These are phyloP conservation scores for Beta macrorhiza DNA, from an alignment of 179 eudicot genomes.

Conservation along the genomic window DNA sequence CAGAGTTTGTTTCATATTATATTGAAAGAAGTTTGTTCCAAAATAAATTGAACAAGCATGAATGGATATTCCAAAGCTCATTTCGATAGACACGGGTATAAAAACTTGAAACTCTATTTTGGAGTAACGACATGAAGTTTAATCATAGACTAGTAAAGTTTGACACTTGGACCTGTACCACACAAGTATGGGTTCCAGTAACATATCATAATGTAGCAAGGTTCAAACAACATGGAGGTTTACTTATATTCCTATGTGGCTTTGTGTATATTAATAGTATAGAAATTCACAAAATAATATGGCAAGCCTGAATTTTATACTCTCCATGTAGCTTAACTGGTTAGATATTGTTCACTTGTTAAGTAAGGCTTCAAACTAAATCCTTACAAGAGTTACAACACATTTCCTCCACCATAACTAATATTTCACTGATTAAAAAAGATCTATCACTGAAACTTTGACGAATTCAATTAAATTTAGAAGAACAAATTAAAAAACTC, in stretches of 20 bases:
- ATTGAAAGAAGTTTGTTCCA: neutral
- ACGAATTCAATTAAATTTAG: neutral
- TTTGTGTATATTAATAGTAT: neutral
- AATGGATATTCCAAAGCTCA: neutral
- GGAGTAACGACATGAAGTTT: too few relatives aligned
- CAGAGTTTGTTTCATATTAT: neutral
- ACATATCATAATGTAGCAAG: too few relatives aligned
- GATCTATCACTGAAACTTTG: neutral
- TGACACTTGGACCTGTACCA: too few relatives aligned
- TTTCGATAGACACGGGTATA: too few relatives aligned
- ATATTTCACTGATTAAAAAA: neutral
- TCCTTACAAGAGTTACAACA: neutral
- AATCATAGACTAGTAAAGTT: too few relatives aligned
- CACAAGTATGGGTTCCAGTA: too few relatives aligned
- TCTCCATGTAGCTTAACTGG: neutral
- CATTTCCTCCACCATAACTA: neutral
- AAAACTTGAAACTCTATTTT: too few relatives aligned
- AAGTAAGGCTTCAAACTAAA: neutral
- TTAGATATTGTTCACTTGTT: neutral
- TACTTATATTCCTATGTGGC: neutral
- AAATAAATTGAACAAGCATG: neutral
- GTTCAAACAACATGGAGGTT: neutral
- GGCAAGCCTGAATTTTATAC: neutral
- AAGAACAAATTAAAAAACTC: neutral
- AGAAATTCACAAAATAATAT: neutral